Conservation (phyloP, 1,284 basidiomycete species). For the Tilletia indica region DNA sequence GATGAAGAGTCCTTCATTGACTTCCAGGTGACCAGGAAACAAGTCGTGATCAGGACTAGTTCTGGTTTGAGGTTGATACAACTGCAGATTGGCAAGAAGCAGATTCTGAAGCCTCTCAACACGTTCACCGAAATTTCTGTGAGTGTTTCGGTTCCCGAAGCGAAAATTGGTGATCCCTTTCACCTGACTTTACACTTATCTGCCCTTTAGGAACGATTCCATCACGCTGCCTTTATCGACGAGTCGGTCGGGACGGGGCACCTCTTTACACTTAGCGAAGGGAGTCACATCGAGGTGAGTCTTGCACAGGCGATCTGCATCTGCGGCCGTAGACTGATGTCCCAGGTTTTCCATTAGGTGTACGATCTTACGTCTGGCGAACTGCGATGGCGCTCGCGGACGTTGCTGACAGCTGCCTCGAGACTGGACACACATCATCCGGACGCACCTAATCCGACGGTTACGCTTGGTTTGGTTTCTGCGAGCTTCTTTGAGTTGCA, state of each 20-base stretch:
- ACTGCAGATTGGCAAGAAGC: slow-evolving; percentile 9
- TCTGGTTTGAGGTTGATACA: slow-evolving; percentile 2
- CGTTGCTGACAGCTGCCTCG: not conserved
- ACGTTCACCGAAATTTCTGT: not conserved
- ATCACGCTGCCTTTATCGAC: slow-evolving; percentile 13
- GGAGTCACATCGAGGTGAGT: slow-evolving; percentile 8
- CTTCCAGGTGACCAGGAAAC: not conserved
- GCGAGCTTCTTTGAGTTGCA: slow-evolving; percentile 1
- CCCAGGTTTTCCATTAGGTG: not conserved
- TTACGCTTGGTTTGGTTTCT: not conserved
- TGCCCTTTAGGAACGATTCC: slow-evolving; percentile 1
- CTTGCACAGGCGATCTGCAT: too few species aligned
- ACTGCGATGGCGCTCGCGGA: slow-evolving; percentile 12
- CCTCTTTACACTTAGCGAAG: slow-evolving; percentile 11
- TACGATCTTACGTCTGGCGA: not conserved
- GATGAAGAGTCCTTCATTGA: slow-evolving; percentile 14
- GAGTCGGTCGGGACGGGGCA: not conserved
- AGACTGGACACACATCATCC: slow-evolving; percentile 1
- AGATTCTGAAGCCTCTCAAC: not conserved
- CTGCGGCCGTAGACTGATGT: too few species aligned
- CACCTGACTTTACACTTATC: not conserved
- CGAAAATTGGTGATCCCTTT: too few species aligned
- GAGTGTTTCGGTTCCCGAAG: not conserved
- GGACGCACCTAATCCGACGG: not conserved
- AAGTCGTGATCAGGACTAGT: not conserved